These are phyloP conservation scores for Exserohilum turcica DNA, from an alignment of 2,329 filamentous ascomycete genomes.

Conservation along the genomic window DNA sequence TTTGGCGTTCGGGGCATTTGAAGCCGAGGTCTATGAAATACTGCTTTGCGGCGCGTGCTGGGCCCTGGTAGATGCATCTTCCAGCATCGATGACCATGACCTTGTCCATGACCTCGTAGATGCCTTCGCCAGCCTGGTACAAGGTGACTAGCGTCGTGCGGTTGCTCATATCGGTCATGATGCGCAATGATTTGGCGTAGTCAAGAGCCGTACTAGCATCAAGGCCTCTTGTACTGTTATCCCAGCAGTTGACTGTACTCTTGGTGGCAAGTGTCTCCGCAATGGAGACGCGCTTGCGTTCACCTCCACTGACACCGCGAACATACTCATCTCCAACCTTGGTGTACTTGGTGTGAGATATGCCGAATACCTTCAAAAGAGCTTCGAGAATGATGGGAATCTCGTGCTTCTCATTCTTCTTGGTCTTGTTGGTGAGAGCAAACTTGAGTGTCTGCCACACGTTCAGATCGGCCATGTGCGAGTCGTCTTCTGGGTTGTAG, in stretches of 20 bases:
- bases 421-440: constrained; percentile 75
- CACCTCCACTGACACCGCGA: constrained; percentile 77
- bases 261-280: constrained; percentile 73
- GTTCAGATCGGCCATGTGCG: constrained; percentile 73
- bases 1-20: constrained; percentile 64
- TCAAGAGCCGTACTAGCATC: constrained; percentile 80
- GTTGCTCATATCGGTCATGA: constrained; percentile 78
- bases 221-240: constrained; percentile 79
- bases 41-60: constrained; percentile 62
- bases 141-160: constrained; percentile 73
- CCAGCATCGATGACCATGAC: constrained; percentile 77
- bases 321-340: constrained; percentile 75
- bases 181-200: constrained; percentile 75
- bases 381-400: constrained; percentile 73
- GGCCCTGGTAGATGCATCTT: constrained; percentile 70
- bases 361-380: constrained; percentile 77
- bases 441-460: constrained; percentile 81
- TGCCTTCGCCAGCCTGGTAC: constrained; percentile 72
- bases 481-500: constrained; percentile 78
- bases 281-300: constrained; percentile 75
- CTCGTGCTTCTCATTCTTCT: constrained; percentile 65
- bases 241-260: constrained; percentile 74
- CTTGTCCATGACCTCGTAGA: constrained; percentile 78
- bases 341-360: constrained; percentile 75
- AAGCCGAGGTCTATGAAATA: constrained; percentile 72